Conservation (phyloP, 108 stramenopile species). For the Conticribra guillardii region DNA sequence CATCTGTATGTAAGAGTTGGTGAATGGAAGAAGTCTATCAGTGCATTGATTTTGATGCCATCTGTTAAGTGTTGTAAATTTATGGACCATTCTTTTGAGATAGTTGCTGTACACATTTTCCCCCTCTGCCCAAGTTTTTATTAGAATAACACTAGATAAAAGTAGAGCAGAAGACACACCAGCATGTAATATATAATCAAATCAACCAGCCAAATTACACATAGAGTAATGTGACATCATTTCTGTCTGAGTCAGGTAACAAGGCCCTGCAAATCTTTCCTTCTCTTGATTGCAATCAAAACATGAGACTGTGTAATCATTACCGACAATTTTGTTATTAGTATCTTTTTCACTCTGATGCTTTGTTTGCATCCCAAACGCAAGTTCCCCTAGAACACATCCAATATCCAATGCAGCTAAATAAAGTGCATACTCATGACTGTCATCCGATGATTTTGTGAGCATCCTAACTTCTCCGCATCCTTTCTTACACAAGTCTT, state of each 20-base stretch:
- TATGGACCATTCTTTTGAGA: no score
- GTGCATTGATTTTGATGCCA: no score
- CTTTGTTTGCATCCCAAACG: no score
- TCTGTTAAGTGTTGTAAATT: no score
- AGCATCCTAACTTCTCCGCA: neutral
- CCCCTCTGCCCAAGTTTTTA: no score
- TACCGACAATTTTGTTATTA: no score
- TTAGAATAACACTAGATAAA: no score
- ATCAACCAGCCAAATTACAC: conserved; percentile 4
- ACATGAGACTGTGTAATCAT: no score
- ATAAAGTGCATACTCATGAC: conserved; percentile 18
- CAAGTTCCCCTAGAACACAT: neutral
- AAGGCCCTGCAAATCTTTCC: conserved; percentile 19
- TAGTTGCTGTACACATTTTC: no score
- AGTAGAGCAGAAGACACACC: conserved; percentile 12
- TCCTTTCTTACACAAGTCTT: conserved; percentile 16
- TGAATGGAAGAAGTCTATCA: no score
- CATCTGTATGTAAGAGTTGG: no score
- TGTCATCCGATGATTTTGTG: neutral
- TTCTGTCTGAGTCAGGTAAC: conserved; percentile 17
- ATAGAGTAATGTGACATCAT: conserved; percentile 17
- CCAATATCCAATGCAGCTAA: neutral
- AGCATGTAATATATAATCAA: conserved; percentile 17
- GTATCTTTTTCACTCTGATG: no score
- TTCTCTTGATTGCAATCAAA: conserved; percentile 12